A percentile compares a stretch with the other conserved stretches of the same genome.
These are phyloP conservation scores for Trichophyton mentagrophytes DNA, from an alignment of 2,329 filamentous ascomycete genomes.

Conservation along the genomic window DNA sequence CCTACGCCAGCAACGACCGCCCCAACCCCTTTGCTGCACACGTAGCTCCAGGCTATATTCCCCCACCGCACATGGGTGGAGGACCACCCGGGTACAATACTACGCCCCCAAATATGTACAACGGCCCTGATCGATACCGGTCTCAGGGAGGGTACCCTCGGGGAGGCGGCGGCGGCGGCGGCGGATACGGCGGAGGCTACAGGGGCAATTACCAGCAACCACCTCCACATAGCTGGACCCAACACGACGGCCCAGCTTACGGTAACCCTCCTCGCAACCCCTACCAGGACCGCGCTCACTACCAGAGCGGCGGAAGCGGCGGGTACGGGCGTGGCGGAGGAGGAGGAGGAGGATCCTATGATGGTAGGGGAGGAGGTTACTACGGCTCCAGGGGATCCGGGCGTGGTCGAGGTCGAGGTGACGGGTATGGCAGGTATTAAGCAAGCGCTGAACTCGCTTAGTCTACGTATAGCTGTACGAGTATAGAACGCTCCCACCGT, in stretches of 20 bases:
- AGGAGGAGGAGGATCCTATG: conserved; percentile 11
- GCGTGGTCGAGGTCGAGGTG: conserved; percentile 20
- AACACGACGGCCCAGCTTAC: neutral
- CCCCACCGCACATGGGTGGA: conserved; percentile 20
- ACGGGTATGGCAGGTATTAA: conserved; percentile 30
- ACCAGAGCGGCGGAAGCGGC: conserved; percentile 16
- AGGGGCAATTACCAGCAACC: conserved; percentile 8
- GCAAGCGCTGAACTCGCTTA: neutral
- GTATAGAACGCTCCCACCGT: neutral
- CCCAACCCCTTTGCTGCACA: conserved; percentile 38
- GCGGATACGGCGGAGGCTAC: conserved; percentile 10
- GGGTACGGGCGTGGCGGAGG: conserved; percentile 15
- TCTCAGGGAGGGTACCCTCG: conserved; percentile 5
- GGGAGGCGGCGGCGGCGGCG: conserved; percentile 8
- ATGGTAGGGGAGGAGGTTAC: conserved; percentile 19
- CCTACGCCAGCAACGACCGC: conserved; percentile 36
- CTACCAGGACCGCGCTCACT: conserved; percentile 11
- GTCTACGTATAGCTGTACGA: conserved; percentile 1
- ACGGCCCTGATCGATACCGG: conserved; percentile 9
- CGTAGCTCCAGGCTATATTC: conserved; percentile 32
- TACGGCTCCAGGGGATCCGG: conserved; percentile 14
- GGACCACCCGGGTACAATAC: conserved; percentile 25
- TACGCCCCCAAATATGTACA: conserved; percentile 23
- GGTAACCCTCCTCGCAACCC: conserved; percentile 6
- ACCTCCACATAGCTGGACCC: neutral